Base-by-base conservation (phyloP, 441 rosid species). In the Pelargonium cotyledonis region DNA sequence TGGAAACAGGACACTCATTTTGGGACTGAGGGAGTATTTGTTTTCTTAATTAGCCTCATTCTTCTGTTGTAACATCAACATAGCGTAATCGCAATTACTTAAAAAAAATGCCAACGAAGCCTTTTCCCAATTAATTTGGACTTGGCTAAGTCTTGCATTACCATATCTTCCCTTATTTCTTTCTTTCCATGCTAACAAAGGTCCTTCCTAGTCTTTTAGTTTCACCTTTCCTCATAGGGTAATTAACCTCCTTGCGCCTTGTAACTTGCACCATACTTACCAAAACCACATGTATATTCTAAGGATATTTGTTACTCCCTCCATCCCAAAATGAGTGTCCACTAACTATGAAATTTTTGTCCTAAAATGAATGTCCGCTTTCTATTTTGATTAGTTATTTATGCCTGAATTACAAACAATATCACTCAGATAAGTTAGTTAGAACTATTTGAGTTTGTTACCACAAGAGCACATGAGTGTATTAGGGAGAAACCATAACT, bases 41-140 rank as follows among this genome's bases (percentile, higher is more conserved):
- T 66, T 5, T 57, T 67, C 35, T 63, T 38, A 10, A 40, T 72
- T 66, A 57, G 55, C 63, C 38, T 46, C 65, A 46, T 61, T 69
- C 62, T 11, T 2, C 49, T 43, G 35, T 68, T 49, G 35, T 18
- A 51, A 72, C 26, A 44, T 11, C 41, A 58, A 46, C 68, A 66
- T 15, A n/a, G 18, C 9, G 15, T 26, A 18, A 12, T 58, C n/a
- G n/a, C n/a, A n/a, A n/a, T 53, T 53, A 1, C 6, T 15, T 4
- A 15, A 19, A 53, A 15, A 9, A 53, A n/a, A n/a, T 53, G 2
- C 16, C 19, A 5, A 21, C 60, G 16, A 9, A n/a, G 21, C 21
- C n/a, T 15, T 53, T 53, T n/a, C 21, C 60, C 60, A 53, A 53
- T 21, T 53, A 53, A 53, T 19, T 21, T 53, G 60, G 60, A 21